phyloP scores from a whole-genome alignment of 192 early-diverging fungal species.

The Coemansia sp. region DNA sequence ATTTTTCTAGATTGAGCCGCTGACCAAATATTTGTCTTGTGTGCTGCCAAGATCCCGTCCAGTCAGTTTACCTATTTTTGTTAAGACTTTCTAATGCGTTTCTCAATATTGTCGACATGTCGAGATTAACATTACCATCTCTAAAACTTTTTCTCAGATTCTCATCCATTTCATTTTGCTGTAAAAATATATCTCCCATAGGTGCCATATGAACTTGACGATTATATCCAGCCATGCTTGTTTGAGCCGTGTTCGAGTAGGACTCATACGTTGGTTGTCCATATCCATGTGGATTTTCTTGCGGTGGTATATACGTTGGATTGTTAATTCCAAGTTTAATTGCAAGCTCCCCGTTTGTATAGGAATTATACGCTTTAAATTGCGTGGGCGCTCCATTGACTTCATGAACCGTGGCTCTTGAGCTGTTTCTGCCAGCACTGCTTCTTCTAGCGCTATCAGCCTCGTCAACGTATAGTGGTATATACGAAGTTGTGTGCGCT shows the following conservation, averaged over 20 bases:
- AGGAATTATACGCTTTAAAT: neutral
- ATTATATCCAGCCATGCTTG: no score
- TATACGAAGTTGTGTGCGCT: neutral
- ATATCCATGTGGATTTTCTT: no score
- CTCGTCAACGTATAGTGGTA: conserved; percentile 5
- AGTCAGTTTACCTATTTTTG: conserved; percentile 4
- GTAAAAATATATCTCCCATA: neutral
- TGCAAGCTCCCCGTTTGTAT: neutral
- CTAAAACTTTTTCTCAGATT: neutral
- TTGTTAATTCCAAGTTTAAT: no score
- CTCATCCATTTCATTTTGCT: neutral
- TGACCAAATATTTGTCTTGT: conserved; percentile 8
- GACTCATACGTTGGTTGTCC: no score
- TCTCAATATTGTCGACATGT: neutral
- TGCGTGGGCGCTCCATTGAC: no score
- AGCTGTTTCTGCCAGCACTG: neutral
- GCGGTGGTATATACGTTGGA: neutral
- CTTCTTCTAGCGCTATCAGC: neutral
- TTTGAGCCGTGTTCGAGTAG: no score
- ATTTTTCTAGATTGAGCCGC: conserved; percentile 12
- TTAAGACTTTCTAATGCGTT: neutral
- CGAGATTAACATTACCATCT: neutral
- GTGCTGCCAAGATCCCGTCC: conserved; percentile 6
- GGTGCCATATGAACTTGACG: neutral
- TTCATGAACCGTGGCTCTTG: neutral